Percentiles rank a stretch among this genome's conserved stretches.
Conservation (phyloP, 176 grass and related monocot genomes). For the Panicum miliaceum region DNA sequence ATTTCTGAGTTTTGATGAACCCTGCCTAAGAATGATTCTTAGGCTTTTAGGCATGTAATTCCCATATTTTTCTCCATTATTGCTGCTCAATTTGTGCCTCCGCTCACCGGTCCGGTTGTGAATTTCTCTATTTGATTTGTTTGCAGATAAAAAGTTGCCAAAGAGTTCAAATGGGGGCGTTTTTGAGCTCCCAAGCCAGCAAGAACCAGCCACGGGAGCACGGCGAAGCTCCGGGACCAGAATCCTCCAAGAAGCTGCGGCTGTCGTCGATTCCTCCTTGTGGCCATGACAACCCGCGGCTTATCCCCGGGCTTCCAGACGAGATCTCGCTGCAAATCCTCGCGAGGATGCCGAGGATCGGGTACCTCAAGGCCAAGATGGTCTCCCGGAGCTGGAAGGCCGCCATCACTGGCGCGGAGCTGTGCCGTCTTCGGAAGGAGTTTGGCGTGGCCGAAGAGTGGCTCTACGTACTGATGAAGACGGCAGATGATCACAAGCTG, state of each 20-base stretch:
- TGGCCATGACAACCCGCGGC: slow-evolving; percentile 26
- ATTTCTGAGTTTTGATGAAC: background rate
- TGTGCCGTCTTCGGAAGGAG: slow-evolving; percentile 65
- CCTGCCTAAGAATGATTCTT: background rate
- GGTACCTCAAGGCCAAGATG: slow-evolving; percentile 55
- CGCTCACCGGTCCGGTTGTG: background rate
- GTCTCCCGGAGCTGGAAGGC: slow-evolving; percentile 71
- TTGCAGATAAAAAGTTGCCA: background rate
- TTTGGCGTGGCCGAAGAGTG: slow-evolving; percentile 60
- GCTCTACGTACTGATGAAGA: slow-evolving; percentile 64
- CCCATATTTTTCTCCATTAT: background rate
- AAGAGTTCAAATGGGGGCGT: slow-evolving; percentile 54
- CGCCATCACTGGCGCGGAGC: slow-evolving; percentile 40
- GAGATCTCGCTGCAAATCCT: slow-evolving; percentile 80
- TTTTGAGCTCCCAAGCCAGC: slow-evolving; percentile 51
- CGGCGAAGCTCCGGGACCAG: slow-evolving; percentile 22
- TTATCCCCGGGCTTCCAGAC: slow-evolving; percentile 69
- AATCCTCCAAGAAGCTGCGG: slow-evolving; percentile 61
- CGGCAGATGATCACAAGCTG: slow-evolving; percentile 42
- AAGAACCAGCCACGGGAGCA: slow-evolving; percentile 43
- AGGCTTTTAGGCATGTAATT: background rate
- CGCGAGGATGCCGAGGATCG: slow-evolving; percentile 57
- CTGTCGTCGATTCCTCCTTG: slow-evolving; percentile 9
- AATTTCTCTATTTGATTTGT: background rate
- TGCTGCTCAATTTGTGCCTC: background rate